phyloP scores from a whole-genome alignment of 2,329 filamentous ascomycete genomes.

The Penicillium thymicola region DNA sequence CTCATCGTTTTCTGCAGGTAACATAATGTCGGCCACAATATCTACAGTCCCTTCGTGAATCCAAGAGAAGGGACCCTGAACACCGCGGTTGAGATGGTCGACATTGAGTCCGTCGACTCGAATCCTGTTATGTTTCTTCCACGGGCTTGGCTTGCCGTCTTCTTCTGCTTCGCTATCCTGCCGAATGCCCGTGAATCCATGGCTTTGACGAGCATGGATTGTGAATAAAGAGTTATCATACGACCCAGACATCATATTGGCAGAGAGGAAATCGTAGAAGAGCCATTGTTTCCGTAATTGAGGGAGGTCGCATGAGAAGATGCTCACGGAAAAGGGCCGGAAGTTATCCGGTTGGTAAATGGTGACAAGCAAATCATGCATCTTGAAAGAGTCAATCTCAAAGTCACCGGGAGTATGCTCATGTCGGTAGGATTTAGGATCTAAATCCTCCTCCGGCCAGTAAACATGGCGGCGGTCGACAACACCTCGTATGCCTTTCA shows the following conservation, averaged over 20 bases:
- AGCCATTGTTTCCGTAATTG: constrained; percentile 93
- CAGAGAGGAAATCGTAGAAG: constrained; percentile 94
- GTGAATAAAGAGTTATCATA: constrained; percentile 96
- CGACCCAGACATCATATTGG: constrained; percentile 92
- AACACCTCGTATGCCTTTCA: constrained; percentile 88
- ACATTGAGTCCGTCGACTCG: constrained; percentile 92
- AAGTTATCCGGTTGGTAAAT: constrained; percentile 87
- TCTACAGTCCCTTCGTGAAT: constrained; percentile 97
- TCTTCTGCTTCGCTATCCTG: constrained; percentile 55
- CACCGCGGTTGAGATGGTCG: constrained; percentile 90
- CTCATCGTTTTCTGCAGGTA: constrained; percentile 82
- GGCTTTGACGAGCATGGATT: constrained; percentile 88
- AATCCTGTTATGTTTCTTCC: constrained; percentile 94
- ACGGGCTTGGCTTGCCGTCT: constrained; percentile 65
- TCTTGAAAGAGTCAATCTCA: constrained; percentile 93
- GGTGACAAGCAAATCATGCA: constrained; percentile 89
- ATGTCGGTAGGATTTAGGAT: constrained; percentile 84
- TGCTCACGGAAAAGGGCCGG: constrained; percentile 91
- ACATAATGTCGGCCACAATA: constrained; percentile 92
- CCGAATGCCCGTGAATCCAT: constrained; percentile 68
- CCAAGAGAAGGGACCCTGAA: constrained; percentile 94
- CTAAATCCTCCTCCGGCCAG: constrained; percentile 66
- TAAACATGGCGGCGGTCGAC: constrained; percentile 82
- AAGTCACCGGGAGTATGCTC: constrained; percentile 90
- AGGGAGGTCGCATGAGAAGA: constrained; percentile 92